Percentiles rank a stretch among this genome's conserved stretches.
Conservation (phyloP, 1,284 basidiomycete species). For the Leccinum ponderosum region DNA sequence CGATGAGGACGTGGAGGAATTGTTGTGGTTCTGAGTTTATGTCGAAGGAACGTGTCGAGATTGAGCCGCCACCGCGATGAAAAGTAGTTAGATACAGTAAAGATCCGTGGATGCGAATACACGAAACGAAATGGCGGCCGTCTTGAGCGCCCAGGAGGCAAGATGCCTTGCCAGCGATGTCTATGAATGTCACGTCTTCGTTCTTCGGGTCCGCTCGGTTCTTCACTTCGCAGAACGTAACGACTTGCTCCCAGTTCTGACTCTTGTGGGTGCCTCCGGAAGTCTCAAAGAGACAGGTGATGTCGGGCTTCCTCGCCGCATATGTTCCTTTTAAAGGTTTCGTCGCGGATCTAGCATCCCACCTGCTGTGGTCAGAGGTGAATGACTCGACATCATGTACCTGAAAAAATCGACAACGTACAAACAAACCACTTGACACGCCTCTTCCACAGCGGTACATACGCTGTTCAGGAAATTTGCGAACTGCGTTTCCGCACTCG, state of each 20-base stretch:
- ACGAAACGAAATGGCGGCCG: background rate
- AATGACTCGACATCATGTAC: background rate
- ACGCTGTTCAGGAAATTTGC: background rate
- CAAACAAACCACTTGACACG: background rate
- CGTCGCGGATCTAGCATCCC: background rate
- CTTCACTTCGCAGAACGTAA: conserved; percentile 2
- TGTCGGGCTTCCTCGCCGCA: background rate
- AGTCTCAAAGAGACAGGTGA: background rate
- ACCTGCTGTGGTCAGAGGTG: background rate
- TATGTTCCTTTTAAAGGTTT: background rate
- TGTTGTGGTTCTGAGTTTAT: background rate
- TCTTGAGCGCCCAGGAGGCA: background rate
- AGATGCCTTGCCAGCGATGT: background rate
- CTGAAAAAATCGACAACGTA: background rate
- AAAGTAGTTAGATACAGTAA: background rate
- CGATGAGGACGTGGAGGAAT: background rate
- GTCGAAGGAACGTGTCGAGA: background rate
- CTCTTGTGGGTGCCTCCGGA: background rate
- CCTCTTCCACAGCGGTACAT: background rate
- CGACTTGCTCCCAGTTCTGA: background rate
- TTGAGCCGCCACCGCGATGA: background rate
- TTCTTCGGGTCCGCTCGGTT: background rate
- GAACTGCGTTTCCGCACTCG: background rate
- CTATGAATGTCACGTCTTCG: background rate
- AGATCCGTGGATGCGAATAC: background rate